A percentile compares a stretch with the other conserved stretches of the same genome.
phyloP scores from a whole-genome alignment of 768 basidiomycete species.

The Pleurotus platypus region DNA sequence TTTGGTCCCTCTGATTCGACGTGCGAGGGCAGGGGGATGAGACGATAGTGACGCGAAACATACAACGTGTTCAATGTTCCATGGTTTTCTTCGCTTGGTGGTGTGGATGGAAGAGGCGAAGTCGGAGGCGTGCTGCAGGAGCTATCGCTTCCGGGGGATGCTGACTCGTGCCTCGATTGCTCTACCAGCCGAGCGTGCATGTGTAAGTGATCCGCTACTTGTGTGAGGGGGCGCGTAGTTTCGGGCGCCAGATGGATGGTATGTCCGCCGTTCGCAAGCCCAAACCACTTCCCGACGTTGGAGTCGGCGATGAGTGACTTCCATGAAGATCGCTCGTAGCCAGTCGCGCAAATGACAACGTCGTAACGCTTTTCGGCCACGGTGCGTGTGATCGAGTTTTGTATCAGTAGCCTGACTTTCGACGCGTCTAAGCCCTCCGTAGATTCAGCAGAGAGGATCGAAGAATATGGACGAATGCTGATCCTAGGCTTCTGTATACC shows the following conservation, averaged over 20 bases:
- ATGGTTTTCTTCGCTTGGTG: constrained; percentile 11
- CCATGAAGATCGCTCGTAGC: constrained; percentile 50
- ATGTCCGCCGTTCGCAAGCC: constrained; percentile 21
- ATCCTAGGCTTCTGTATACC: constrained; percentile 22
- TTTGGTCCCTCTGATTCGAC: constrained; percentile 2
- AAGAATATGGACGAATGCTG: constrained; percentile 34
- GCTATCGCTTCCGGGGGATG: constrained; percentile 17
- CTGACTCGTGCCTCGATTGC: constrained; percentile 3
- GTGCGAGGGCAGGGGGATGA: constrained; percentile 25
- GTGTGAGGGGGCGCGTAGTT: constrained; percentile 1
- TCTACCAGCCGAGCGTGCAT: constrained; percentile 8
- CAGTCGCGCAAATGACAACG: constrained; percentile 48
- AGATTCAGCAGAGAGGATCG: constrained; percentile 27
- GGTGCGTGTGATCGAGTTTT: constrained; percentile 32
- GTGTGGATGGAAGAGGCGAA: constrained; percentile 18
- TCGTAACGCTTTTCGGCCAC: constrained; percentile 35
- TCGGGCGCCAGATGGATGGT: constrained; percentile 23
- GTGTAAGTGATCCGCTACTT: constrained; percentile 12
- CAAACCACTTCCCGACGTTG: constrained; percentile 32
- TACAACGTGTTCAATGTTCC: constrained; percentile 19
- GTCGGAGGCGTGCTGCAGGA: constrained; percentile 19
- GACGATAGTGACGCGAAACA: constrained; percentile 39
- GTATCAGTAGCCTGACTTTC: constrained; percentile 21
- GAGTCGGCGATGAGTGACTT: constrained; percentile 37
- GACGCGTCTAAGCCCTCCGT: constrained; percentile 10